Evolutionary conservation across 2,329 filamentous ascomycete genomes (phyloP).

Genomic region (Alternaria angustiovoidea): DNA sequence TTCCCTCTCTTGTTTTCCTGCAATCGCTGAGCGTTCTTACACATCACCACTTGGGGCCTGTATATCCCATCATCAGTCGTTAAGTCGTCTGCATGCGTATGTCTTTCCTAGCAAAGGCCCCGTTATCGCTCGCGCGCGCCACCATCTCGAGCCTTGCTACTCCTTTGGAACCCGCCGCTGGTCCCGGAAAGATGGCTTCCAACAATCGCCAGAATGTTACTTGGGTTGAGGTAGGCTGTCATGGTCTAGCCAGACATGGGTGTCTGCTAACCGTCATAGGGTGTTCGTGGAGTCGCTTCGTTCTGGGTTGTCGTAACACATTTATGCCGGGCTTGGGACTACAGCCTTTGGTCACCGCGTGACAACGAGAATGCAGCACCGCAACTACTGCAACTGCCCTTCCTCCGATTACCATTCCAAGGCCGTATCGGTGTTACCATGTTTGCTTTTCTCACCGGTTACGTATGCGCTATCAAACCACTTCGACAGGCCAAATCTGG

Average conservation of each 20-base stretch:
- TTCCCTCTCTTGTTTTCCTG: constrained; percentile 18
- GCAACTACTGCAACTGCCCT: constrained; percentile 59
- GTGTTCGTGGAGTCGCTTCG: constrained; percentile 62
- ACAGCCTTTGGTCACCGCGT: constrained; percentile 59
- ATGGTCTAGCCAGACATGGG: not conserved
- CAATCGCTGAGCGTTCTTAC: constrained; percentile 10
- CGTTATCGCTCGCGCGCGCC: constrained; percentile 37
- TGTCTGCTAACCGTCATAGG: constrained; percentile 44
- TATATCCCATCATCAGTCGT: constrained; percentile 16
- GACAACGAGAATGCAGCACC: constrained; percentile 54
- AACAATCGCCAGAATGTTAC: constrained; percentile 50
- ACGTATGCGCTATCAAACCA: constrained; percentile 65
- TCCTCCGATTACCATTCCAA: constrained; percentile 65
- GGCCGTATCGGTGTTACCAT: constrained; percentile 64
- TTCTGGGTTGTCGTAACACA: constrained; percentile 63
- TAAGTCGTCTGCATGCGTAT: constrained; percentile 33
- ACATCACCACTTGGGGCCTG: constrained; percentile 11
- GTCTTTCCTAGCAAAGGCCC: constrained; percentile 37
- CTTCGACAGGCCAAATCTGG: constrained; percentile 60
- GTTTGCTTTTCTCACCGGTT: constrained; percentile 65
- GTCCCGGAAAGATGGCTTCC: constrained; percentile 32
- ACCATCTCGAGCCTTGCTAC: constrained; percentile 28
- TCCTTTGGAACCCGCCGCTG: constrained; percentile 18
- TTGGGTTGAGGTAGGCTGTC: constrained; percentile 51
- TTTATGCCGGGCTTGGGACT: constrained; percentile 61